Evolutionary conservation across 768 basidiomycete species (phyloP).

Genomic region (Rhizopogon vesiculosus): DNA sequence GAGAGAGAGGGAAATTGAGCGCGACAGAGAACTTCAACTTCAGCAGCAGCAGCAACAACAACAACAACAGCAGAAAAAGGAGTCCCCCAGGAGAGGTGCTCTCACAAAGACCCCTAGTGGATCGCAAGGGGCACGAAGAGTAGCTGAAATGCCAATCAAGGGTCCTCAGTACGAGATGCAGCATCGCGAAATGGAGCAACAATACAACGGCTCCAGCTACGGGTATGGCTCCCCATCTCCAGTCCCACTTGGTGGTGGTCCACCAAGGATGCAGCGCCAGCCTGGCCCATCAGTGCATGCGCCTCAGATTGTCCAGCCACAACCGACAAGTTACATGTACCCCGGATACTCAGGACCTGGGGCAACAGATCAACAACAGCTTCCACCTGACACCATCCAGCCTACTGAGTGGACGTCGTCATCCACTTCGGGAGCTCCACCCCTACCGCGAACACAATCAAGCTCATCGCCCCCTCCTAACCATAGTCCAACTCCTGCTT

Average conservation of each 20-base stretch:
- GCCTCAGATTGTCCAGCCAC: conserved; percentile 24
- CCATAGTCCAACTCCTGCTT: conserved; percentile 18
- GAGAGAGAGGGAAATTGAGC: conserved; percentile 40
- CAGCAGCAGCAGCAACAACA: conserved; percentile 27
- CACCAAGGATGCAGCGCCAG: conserved; percentile 20
- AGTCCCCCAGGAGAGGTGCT: conserved; percentile 39
- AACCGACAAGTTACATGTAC: conserved; percentile 20
- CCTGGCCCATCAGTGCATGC: conserved; percentile 23
- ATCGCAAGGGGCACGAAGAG: conserved; percentile 46
- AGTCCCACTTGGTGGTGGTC: conserved; percentile 15
- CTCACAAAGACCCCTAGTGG: conserved; percentile 63
- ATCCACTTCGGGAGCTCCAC: conserved; percentile 16
- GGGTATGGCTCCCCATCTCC: conserved; percentile 21
- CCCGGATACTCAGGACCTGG: conserved; percentile 9
- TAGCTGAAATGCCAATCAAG: conserved; percentile 83
- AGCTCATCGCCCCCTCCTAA: conserved; percentile 32
- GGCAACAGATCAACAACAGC: conserved; percentile 33
- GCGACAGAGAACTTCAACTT: conserved; percentile 21
- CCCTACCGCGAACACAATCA: conserved; percentile 19
- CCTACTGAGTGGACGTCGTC: conserved; percentile 37
- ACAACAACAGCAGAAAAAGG: conserved; percentile 36
- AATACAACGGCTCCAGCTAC: conserved; percentile 48
- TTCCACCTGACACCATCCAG: conserved; percentile 62
- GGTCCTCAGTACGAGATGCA: conserved; percentile 94
- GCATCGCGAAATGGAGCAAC: conserved; percentile 88